Percentiles rank a stretch among this genome's conserved stretches.
Conservation (phyloP, 2,329 filamentous ascomycete genomes). For the Cadophora luteo-olivacea region DNA sequence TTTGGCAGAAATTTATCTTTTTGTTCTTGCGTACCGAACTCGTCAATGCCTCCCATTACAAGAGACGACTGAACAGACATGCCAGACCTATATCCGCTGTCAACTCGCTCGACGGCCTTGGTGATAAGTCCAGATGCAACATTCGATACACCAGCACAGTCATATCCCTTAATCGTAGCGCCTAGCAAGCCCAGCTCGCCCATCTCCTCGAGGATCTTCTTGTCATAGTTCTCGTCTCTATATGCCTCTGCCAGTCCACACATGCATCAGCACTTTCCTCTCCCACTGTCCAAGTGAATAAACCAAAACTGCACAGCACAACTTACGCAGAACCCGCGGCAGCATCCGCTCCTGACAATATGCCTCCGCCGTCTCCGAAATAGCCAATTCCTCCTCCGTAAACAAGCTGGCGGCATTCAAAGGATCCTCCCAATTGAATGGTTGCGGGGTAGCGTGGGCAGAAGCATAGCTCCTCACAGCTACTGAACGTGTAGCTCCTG, state of each 20-base stretch:
- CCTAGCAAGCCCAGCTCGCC: slow-evolving; percentile 89
- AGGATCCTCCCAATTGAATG: slow-evolving; percentile 93
- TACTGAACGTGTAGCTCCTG: slow-evolving; percentile 31
- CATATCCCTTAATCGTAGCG: slow-evolving; percentile 85
- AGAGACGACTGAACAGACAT: slow-evolving; percentile 94
- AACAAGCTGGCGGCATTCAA: slow-evolving; percentile 75
- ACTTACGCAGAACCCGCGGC: slow-evolving; percentile 83
- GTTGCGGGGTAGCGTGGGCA: slow-evolving; percentile 40
- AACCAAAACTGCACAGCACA: neutral
- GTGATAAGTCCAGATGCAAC: slow-evolving; percentile 91
- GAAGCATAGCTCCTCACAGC: slow-evolving; percentile 38
- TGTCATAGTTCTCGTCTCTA: slow-evolving; percentile 85
- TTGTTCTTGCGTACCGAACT: slow-evolving; percentile 85
- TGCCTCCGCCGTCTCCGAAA: slow-evolving; percentile 86
- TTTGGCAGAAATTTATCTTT: slow-evolving; percentile 83
- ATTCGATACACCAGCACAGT: slow-evolving; percentile 84
- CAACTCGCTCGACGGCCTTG: slow-evolving; percentile 86
- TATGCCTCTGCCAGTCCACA: slow-evolving; percentile 70
- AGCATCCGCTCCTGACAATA: slow-evolving; percentile 92
- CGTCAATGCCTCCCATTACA: slow-evolving; percentile 91
- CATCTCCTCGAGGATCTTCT: slow-evolving; percentile 88
- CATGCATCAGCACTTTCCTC: slow-evolving; percentile 13
- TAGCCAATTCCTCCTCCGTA: slow-evolving; percentile 89
- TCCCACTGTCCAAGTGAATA: neutral
- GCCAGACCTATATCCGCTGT: slow-evolving; percentile 89